Evolutionary conservation across 2,329 filamentous ascomycete species (phyloP).

Genomic region (Botrytis squamosa): DNA sequence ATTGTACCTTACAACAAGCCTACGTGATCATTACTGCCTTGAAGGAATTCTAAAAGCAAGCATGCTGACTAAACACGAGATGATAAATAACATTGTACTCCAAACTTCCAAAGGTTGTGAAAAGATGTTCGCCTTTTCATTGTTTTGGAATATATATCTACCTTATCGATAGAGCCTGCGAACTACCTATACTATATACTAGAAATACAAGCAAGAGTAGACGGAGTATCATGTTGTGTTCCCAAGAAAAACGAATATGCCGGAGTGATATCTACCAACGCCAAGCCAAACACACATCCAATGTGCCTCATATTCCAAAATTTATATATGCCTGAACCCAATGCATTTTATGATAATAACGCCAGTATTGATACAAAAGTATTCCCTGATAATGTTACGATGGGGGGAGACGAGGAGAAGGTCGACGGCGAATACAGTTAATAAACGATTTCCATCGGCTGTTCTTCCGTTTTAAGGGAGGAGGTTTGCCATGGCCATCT

Average conservation of each 20-base stretch:
- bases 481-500: constrained; percentile 16
- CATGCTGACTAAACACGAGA: constrained; percentile 3
- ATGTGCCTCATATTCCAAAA: constrained; percentile 13
- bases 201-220: background rate
- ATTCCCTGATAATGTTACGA: background rate
- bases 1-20: background rate
- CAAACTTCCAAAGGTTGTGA: background rate
- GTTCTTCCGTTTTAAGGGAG: constrained; percentile 26
- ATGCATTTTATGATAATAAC: constrained; percentile 17
- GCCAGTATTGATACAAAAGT: constrained; percentile 14
- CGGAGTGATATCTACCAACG: constrained; percentile 21
- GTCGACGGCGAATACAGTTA: constrained; percentile 33
- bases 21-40: constrained; percentile 18
- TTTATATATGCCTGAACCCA: constrained; percentile 10
- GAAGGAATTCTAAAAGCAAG: background rate
- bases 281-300: constrained; percentile 18
- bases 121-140: constrained; percentile 6
- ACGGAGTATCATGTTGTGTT: constrained; percentile 12
- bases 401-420: constrained; percentile 16
- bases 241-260: constrained; percentile 14
- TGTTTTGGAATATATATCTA: background rate
- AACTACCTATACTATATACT: background rate
- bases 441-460: constrained; percentile 35
- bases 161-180: background rate
- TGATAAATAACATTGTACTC: background rate